Base-by-base conservation (phyloP, 495 filamentous ascomycete species). In the Hypoxylon fragiforme region DNA sequence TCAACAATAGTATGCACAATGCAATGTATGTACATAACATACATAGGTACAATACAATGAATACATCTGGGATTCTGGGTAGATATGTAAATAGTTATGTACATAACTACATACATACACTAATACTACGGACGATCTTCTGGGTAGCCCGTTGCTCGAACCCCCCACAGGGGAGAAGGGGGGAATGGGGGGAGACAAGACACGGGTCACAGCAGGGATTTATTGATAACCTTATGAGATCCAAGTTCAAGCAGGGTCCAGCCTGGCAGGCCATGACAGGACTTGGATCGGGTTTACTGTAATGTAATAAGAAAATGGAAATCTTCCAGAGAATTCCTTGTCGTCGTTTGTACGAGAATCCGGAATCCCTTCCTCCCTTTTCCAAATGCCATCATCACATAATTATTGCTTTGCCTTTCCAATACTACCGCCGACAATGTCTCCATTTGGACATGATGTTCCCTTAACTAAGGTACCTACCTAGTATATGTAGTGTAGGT, bases 141-240 rank as follows among this genome's bases (percentile, higher is more conserved):
- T 16, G 36, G 51, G 51, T 51, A 42, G 37, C 26, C 35, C 50
- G 31, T 44, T 26, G 26, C 21, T 42, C 28, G 30, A 43, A 37
- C n/a, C 57, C 57, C 58, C 58, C 58, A 57, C 58, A 57, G 43
- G 16, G 34, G 48, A 52, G 60, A 54, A 38, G 24, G 54, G 5
- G 9, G 24, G 24, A 9, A 4, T 4, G 24, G 24, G 24, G n/a
- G n/a, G n/a, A n/a, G n/a, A n/a, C 24, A 28, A 28, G 24, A 28
- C 24, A 15, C 46, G 34, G 26, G 51, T 52, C 37, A 46, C 41
- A 51, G 34, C 58, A 62, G 32, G 58, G 58, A 41, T 56, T 15
- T 36, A 53, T 53, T 62, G 48, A 62, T 57, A 62, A 54, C 52
- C 52, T 57, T 57, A 48, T 53, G 48, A 57, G 52, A 62, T 62